Evolutionary conservation across 306 rosid species (phyloP), one percentile per base, ranked within the genome.

Genomic region (Ochetophila trinervis): DNA sequence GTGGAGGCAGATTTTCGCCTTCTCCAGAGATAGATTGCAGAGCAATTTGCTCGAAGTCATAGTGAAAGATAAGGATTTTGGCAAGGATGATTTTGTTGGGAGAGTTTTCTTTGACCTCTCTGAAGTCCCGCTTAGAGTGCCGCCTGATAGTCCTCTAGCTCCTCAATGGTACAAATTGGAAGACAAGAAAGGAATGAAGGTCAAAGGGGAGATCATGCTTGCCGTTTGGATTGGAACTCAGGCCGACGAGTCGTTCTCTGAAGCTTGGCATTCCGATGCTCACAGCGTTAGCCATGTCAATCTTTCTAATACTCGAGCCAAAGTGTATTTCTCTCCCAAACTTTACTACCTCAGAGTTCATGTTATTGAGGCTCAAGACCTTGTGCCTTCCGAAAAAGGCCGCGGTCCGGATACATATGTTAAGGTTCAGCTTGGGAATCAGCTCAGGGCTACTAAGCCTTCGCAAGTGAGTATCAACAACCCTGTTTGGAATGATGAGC

Each of bases 141-240:
- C 95, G 19, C 99, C 99, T 0, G 99, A 93, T 63, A 93, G 99
- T 40, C 97, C 99, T 9, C 71, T 93, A 62, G 99, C 99, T 68
- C 99, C 99, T 76, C 99, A 90, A 40, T 93, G 98, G 98, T 89
- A 89, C 79, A 82, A 71, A 60, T 54, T 93, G 77, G 88, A 74
- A 68, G 89, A 93, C 63, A 90, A 81, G 82, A 76, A 84, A 1
- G 97, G 95, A 12, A 14, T 0, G 8, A 93, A 83, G 65, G 47
- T 62, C 23, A 66, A 63, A 65, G 97, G 99, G 10, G 99, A 93
- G 59, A 35, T 93, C 22, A 90, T 93, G 98, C 91, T 93, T 45
- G 98, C 97, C 0, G 98, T 93, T 67, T 93, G 98, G 98, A 72
- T 86, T 80, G 99, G 99, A 71, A 93, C 97, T 20, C 99, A 93